Conservation (phyloP, 345 rosid species). For the Boechera retrofracta region DNA sequence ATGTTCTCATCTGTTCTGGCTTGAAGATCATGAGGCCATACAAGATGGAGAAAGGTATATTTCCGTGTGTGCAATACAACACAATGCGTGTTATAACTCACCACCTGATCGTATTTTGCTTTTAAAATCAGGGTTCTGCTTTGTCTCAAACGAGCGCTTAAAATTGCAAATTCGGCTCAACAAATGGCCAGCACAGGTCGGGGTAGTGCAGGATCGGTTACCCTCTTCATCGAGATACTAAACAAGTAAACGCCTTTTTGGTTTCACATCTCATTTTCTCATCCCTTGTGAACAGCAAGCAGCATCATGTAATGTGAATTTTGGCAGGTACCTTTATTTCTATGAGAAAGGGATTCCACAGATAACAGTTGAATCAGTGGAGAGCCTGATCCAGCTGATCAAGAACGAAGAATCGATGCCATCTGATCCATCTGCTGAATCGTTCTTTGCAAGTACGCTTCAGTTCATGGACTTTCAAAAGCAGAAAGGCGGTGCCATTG, state of each 20-base stretch:
- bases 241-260: constrained; percentile 66
- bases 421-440: constrained; percentile 71
- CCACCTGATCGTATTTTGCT: background rate
- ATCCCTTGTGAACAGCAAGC: background rate
- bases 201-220: constrained; percentile 77
- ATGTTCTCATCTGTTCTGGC: constrained; percentile 97
- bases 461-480: constrained; percentile 89
- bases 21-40: constrained; percentile 80
- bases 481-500: constrained; percentile 88
- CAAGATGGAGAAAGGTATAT: constrained; percentile 94
- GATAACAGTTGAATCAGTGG: constrained; percentile 72
- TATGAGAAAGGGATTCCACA: constrained; percentile 88
- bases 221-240: constrained; percentile 89
- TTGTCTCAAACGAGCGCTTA: constrained; percentile 91
- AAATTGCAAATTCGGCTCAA: constrained; percentile 96
- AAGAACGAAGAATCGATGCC: constrained; percentile 61
- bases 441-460: constrained; percentile 78
- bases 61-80: background rate
- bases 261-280: background rate
- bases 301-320: constrained; percentile 5
- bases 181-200: constrained; percentile 81
- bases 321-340: constrained; percentile 82
- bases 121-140: constrained; percentile 67
- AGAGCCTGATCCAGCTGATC: constrained; percentile 78
- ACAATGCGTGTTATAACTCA: background rate